Percentiles rank a stretch among this genome's conserved stretches.
phyloP scores from a whole-genome alignment of 352 stramenopile species.

The Phytophthora capsici region DNA sequence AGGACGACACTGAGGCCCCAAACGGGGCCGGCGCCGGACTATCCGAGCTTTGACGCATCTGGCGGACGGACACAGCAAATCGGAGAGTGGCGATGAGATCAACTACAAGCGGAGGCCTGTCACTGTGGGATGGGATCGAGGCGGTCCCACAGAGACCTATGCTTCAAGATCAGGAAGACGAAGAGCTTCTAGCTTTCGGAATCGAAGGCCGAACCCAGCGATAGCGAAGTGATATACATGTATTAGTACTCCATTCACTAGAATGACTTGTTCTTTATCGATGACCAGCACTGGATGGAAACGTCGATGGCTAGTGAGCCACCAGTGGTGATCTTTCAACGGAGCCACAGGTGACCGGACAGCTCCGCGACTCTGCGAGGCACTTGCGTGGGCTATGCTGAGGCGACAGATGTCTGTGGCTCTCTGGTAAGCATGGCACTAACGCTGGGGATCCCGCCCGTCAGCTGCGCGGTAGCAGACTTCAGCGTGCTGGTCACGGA shows the following conservation, averaged over 20 bases:
- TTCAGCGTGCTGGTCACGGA: conserved; percentile 5
- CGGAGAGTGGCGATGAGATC: conserved; percentile 30
- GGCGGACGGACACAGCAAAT: conserved; percentile 25
- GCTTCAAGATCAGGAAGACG: background rate
- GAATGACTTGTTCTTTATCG: background rate
- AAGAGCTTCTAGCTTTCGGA: conserved; percentile 17
- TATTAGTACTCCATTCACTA: background rate
- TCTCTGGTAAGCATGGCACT: conserved; percentile 11
- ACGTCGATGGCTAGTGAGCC: background rate
- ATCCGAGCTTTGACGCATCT: conserved; percentile 26
- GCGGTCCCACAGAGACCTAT: conserved; percentile 15
- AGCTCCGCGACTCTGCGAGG: conserved; percentile 23
- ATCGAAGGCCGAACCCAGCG: conserved; percentile 16
- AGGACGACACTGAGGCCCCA: conserved; percentile 28
- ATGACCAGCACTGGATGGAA: no score
- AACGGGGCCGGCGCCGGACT: conserved; percentile 11
- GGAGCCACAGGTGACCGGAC: background rate
- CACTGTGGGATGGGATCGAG: conserved; percentile 7
- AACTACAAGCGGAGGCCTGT: background rate
- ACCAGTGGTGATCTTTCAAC: conserved; percentile 6
- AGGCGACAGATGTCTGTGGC: conserved; percentile 12
- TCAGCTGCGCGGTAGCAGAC: conserved; percentile 12
- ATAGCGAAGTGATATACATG: background rate
- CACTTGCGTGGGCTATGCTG: conserved; percentile 14
- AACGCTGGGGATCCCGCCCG: background rate